Base-by-base conservation (phyloP, 768 basidiomycete species). In the Xanthoconium purpureum region DNA sequence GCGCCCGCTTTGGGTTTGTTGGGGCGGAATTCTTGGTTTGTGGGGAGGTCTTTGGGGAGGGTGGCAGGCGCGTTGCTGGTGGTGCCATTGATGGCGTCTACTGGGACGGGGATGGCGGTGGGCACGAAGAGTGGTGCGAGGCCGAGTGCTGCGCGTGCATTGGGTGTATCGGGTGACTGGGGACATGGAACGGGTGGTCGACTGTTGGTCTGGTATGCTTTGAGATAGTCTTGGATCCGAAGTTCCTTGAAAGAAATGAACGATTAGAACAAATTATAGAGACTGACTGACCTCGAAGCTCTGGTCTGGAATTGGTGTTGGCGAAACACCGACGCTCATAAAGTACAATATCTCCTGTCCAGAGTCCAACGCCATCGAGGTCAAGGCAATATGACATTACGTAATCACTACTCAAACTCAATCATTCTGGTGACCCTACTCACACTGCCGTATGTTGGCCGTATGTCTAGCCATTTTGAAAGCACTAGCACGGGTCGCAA, bases 91-190 rank as follows among this genome's bases (percentile, higher is more conserved):
- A 36, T 15, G 15, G 3, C 15, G 15, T 58, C 65, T 0, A 47
- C 11, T 24, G 64, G 50, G 10, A 55, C 56, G 45, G 59, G 57
- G 28, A 71, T 57, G 36, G 65, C 61, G 48, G 63, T 62, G 28
- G 85, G 82, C 32, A 79, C 71, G 66, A 85, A 85, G 17, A 80
- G 69, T 0, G 79, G 79, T 0, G 81, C 77, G 0, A 86, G 74
- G 35, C 77, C 75, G 20, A 82, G 64, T 0, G 78, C 73, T 12
- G 68, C 58, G 10, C 84, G 79, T 37, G 75, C 74, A n/a, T 54
- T 62, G 2, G 75, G 72, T 18, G 73, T 75, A n/a, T 73, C 67
- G 0, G 85, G 85, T 4, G 74, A 66, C 50, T 71, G 74, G 0
- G 83, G 80, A 37, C 74, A 76, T 10, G 84, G 82, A 15, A 50